Evolutionary conservation across 2,329 filamentous ascomycete species (phyloP).

Genomic region (Epichloe sylvatica): DNA sequence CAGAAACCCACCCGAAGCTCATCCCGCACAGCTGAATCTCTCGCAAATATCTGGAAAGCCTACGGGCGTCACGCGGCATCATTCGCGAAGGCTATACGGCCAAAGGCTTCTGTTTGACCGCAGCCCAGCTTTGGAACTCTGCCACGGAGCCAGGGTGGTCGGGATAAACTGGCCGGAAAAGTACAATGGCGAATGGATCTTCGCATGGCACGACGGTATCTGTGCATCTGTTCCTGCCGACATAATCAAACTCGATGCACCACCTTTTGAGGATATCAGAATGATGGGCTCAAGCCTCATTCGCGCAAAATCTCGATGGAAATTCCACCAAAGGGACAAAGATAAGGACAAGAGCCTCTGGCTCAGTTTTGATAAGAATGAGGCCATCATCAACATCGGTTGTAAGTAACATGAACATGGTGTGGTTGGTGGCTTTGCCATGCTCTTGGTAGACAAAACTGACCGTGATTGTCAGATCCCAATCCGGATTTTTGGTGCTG

Average conservation of each 20-base stretch:
- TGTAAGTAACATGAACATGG: conserved; percentile 26
- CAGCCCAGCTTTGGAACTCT: conserved; percentile 31
- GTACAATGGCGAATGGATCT: conserved; percentile 42
- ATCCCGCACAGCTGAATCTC: conserved; percentile 27
- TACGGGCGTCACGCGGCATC: conserved; percentile 30
- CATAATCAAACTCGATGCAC: conserved; percentile 32
- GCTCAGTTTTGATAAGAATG: conserved; percentile 52
- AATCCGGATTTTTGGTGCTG: conserved; percentile 41
- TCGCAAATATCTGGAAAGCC: conserved; percentile 29
- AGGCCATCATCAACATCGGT: conserved; percentile 50
- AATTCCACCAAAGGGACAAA: conserved; percentile 33
- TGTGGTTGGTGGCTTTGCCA: neutral
- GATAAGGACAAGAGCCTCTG: conserved; percentile 32
- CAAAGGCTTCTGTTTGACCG: conserved; percentile 32
- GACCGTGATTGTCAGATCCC: conserved; percentile 19
- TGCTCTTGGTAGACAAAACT: neutral
- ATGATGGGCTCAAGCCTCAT: conserved; percentile 33
- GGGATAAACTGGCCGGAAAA: conserved; percentile 37
- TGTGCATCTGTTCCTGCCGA: conserved; percentile 37
- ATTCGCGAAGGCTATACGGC: conserved; percentile 33
- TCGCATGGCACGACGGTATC: conserved; percentile 41
- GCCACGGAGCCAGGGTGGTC: conserved; percentile 33
- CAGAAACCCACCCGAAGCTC: conserved; percentile 23
- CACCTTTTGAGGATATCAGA: conserved; percentile 31
- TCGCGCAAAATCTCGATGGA: conserved; percentile 38